Percentiles rank a stretch among this genome's conserved stretches.
Evolutionary conservation across 2,329 filamentous ascomycete genomes (phyloP).

Genomic region (Phoma herbarum): DNA sequence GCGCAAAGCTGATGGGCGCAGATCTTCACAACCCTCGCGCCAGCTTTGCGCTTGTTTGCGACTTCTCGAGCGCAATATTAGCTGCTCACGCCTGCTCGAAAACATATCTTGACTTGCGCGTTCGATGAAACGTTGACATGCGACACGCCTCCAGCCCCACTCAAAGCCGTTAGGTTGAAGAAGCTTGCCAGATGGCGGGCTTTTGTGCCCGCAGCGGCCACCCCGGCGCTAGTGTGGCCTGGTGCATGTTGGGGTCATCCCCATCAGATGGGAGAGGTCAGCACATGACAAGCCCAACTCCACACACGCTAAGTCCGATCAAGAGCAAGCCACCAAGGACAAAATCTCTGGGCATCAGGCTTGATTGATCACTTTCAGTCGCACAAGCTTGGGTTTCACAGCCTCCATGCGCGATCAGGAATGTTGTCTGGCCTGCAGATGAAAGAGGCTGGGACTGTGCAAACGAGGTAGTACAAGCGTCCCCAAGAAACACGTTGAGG

Average conservation of each 20-base stretch:
- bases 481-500: not conserved
- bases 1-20: not conserved
- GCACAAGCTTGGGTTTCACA: not conserved
- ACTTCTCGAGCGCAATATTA: not conserved
- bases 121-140: slow-evolving; percentile 9
- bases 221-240: slow-evolving; percentile 3
- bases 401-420: not conserved
- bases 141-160: not conserved
- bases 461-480: not conserved
- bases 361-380: not conserved
- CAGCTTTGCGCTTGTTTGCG: not conserved
- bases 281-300: slow-evolving; percentile 8
- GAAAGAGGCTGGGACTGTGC: not conserved
- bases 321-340: slow-evolving; percentile 2
- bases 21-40: not conserved
- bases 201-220: slow-evolving; percentile 1
- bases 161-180: not conserved
- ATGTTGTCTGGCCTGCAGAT: not conserved
- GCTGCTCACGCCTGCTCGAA: not conserved
- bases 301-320: slow-evolving; percentile 6
- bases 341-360: slow-evolving; percentile 8
- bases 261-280: slow-evolving; percentile 1
- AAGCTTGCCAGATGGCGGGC: not conserved
- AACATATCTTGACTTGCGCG: not conserved
- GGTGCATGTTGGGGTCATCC: slow-evolving; percentile 1